Conservation (phyloP, 164 flowering plant genomes). For the Dillenia turbinata region DNA sequence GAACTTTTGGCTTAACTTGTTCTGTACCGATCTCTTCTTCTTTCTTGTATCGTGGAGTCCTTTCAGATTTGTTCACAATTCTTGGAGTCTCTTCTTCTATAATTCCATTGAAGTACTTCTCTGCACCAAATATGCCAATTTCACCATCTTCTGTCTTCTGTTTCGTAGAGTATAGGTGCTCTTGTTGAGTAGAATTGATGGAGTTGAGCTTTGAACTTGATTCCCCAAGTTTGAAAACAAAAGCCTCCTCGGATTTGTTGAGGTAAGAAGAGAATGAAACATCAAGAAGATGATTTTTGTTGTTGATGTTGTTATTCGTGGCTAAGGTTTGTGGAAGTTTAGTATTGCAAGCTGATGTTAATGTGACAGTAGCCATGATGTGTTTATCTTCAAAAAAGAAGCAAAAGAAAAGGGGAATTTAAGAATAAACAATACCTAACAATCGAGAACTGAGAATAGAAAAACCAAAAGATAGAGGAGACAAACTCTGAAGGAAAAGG, state of each 20-base stretch:
- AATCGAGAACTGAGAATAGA: too few relatives aligned
- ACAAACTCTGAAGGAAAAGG: too few relatives aligned
- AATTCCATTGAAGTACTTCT: slow-evolving; percentile 62
- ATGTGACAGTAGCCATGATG: slow-evolving; percentile 32
- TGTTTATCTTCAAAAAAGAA: background rate
- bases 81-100: slow-evolving; percentile 24
- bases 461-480: too few relatives aligned
- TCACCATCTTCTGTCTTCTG: slow-evolving; percentile 48
- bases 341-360: slow-evolving; percentile 23
- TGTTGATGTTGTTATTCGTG: slow-evolving; percentile 7
- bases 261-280: slow-evolving; percentile 47
- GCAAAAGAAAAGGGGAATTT: background rate
- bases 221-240: slow-evolving; percentile 27
- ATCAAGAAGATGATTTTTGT: slow-evolving; percentile 20
- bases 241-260: slow-evolving; percentile 21
- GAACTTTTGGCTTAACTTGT: slow-evolving; percentile 14
- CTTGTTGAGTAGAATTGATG: background rate
- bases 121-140: slow-evolving; percentile 69
- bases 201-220: slow-evolving; percentile 11
- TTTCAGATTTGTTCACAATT: slow-evolving; percentile 3
- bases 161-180: slow-evolving; percentile 13
- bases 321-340: slow-evolving; percentile 13
- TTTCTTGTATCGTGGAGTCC: slow-evolving; percentile 9
- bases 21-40: slow-evolving; percentile 10
- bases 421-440: too few relatives aligned